Evolutionary conservation across 2,329 filamentous ascomycete species (phyloP).

Genomic region (Fusarium cicatricum): DNA sequence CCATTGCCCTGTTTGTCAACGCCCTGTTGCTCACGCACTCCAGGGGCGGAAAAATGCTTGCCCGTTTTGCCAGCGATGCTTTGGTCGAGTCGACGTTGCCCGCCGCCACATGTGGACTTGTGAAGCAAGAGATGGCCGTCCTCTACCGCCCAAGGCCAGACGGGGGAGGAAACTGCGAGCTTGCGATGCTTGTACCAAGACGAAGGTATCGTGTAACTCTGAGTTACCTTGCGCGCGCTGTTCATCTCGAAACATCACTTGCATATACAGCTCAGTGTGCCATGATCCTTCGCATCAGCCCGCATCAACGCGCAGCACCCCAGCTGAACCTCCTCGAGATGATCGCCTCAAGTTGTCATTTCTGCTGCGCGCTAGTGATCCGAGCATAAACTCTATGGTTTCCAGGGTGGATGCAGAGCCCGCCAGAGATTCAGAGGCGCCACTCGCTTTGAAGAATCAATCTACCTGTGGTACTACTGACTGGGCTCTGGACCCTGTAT

Average conservation of each 20-base stretch:
- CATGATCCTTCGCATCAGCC: constrained; percentile 4
- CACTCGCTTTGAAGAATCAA: background rate
- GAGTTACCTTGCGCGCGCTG: constrained; percentile 12
- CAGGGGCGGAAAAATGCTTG: background rate
- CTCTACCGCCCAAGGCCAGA: constrained; percentile 15
- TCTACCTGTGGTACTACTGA: background rate
- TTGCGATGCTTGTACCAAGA: constrained; percentile 11
- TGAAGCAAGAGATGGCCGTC: background rate
- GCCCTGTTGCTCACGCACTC: background rate
- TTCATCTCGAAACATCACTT: background rate
- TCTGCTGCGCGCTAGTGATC: constrained; percentile 14
- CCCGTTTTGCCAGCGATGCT: constrained; percentile 23
- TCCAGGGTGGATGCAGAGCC: constrained; percentile 11
- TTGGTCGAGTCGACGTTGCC: constrained; percentile 23
- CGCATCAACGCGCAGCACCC: background rate
- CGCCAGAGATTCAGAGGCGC: constrained; percentile 5
- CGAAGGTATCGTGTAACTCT: constrained; percentile 13
- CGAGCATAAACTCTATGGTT: constrained; percentile 4
- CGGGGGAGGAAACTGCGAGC: constrained; percentile 25
- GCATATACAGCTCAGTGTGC: constrained; percentile 21
- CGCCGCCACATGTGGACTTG: constrained; percentile 23
- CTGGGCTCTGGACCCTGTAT: background rate
- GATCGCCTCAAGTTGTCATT: background rate
- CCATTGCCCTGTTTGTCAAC: constrained; percentile 3
- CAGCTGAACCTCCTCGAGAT: background rate